A percentile compares a stretch with the other conserved stretches of the same genome.
These are phyloP conservation scores for Dipodascopsis uninucleata DNA, from an alignment of 805 yeast species.

Conservation along the genomic window DNA sequence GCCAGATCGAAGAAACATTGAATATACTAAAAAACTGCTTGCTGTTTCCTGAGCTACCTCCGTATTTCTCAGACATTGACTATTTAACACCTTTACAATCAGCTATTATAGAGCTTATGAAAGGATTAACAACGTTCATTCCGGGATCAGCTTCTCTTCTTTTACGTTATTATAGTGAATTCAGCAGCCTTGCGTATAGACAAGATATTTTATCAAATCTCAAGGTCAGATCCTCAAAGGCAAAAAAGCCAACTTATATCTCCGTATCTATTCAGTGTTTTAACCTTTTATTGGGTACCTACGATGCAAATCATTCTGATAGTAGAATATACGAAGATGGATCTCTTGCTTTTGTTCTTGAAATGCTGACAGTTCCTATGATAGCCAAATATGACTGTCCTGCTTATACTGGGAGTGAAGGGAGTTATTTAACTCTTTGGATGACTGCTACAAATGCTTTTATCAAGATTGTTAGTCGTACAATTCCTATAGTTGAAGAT, in stretches of 20 bases:
- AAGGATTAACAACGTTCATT: conserved; percentile 13
- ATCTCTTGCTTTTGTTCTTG: conserved; percentile 23
- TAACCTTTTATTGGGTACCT: conserved; percentile 8
- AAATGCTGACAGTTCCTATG: conserved; percentile 26
- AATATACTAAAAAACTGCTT: conserved; percentile 61
- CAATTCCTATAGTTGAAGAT: conserved; percentile 38
- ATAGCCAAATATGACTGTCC: conserved; percentile 22
- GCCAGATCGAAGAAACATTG: conserved; percentile 49
- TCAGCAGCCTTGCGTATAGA: conserved; percentile 25
- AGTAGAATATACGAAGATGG: conserved; percentile 18
- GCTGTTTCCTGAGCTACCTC: conserved; percentile 69
- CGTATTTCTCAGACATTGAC: conserved; percentile 49
- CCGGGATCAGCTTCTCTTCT: conserved; percentile 16
- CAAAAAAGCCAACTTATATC: conserved; percentile 23
- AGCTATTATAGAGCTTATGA: conserved; percentile 52
- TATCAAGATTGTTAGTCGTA: conserved; percentile 25
- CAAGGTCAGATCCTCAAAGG: conserved; percentile 11
- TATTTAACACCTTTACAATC: conserved; percentile 63
- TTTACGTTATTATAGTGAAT: conserved; percentile 17
- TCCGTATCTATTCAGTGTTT: conserved; percentile 19
- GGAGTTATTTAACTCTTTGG: conserved; percentile 19
- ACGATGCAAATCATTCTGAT: conserved; percentile 6
- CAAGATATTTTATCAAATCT: conserved; percentile 2
- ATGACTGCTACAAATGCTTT: conserved; percentile 24
- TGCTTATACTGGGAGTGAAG: conserved; percentile 4